Evolutionary conservation across 352 stramenopile species (phyloP), one percentile per base, ranked within the genome.

Genomic region (Phytopythium cucurbitacearum): DNA sequence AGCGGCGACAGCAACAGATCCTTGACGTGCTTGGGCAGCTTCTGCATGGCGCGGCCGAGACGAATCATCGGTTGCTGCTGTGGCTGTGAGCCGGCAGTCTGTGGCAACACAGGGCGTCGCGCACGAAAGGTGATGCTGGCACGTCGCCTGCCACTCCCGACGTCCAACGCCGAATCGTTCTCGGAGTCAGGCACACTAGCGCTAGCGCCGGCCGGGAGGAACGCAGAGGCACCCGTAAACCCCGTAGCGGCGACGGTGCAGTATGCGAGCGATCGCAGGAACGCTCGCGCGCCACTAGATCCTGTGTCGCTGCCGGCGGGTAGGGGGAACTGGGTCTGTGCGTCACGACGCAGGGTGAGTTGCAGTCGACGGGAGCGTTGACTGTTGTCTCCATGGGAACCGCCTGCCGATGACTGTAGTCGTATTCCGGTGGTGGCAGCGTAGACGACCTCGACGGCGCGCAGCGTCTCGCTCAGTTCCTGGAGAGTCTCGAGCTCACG

Each of bases 361-460:
- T 28, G 21, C 21, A 28, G 21, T 28, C 21, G 21, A 28, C 21
- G 21, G 21, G 21, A 28, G 2, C 21, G 21, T 28, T 28, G 21
- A 28, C 21, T 28, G 2, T 28, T 28, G 21, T 28, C 21, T 28
- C 21, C 21, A 28, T 28, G 21, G 21, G 21, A 28, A 28, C 21
- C 21, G 21, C 21, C 21, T 28, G 21, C 21, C 21, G 21, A 28
- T 28, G 21, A 28, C 21, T 28, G 35, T 8, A 36, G 47, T 11
- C 47, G n/a, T 37, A 43, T 36, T 34, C 47, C 36, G 1, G 5
- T 52, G 10, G 47, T 52, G 5, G 15, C 54, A 3, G 63, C 65
- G 50, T 80, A 80, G 1, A 80, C 56, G 4, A 75, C 53, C 40
- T 77, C 70, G 11, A 80, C 62, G 1, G 67, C 42, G 13, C 70